Conservation (phyloP, 1,139 yeast species). For the Torulaspora globosa region DNA sequence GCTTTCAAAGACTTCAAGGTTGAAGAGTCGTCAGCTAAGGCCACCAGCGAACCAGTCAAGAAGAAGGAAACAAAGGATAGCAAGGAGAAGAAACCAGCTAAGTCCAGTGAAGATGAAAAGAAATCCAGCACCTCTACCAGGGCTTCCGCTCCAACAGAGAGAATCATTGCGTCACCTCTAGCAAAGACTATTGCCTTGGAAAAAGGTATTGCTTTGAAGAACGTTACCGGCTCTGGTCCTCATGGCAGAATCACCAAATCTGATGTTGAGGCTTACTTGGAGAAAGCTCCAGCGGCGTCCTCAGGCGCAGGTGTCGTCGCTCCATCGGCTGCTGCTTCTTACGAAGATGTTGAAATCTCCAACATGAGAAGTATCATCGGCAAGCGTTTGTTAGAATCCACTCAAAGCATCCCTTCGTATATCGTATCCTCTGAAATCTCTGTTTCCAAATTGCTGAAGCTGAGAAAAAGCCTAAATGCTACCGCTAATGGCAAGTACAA, state of each 20-base stretch:
- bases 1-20: constrained; percentile 86
- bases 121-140: constrained; percentile 2
- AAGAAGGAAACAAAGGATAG: constrained; percentile 33
- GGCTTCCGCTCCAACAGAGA: constrained; percentile 44
- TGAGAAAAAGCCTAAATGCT: constrained; percentile 85
- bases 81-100: constrained; percentile 24
- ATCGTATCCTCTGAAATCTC: constrained; percentile 83
- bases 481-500: constrained; percentile 83
- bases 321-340: constrained; percentile 53
- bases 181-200: constrained; percentile 94
- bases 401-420: constrained; percentile 85
- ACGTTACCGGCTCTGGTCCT: constrained; percentile 90
- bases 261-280: constrained; percentile 72
- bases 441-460: constrained; percentile 84
- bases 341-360: constrained; percentile 79
- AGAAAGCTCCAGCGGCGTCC: constrained; percentile 37
- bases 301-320: constrained; percentile 48
- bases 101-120: not conserved
- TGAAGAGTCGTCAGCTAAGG: constrained; percentile 65
- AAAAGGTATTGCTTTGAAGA: constrained; percentile 81
- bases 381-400: constrained; percentile 78
- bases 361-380: constrained; percentile 95
- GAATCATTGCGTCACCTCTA: constrained; percentile 91
- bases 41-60: constrained; percentile 43
- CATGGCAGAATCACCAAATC: constrained; percentile 87